Percentiles rank a stretch among this genome's conserved stretches.
Conservation (phyloP, 148 eudicot genomes). For the Cornus kousa region DNA sequence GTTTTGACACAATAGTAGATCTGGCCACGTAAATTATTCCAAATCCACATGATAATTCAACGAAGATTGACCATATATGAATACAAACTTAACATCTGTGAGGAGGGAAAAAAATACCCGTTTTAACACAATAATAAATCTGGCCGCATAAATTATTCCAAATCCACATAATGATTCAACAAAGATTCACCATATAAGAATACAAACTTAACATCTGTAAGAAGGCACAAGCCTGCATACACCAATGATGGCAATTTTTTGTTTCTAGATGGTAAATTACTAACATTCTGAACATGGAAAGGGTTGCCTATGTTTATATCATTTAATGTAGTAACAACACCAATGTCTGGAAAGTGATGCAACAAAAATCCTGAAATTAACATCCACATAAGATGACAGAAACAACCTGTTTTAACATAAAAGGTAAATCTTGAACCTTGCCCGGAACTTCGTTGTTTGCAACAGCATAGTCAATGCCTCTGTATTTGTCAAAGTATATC, state of each 20-base stretch:
- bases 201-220: not conserved
- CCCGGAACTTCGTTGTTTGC: constrained; percentile 38
- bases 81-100: not conserved
- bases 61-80: too few species aligned
- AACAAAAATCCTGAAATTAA: not conserved
- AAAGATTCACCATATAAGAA: too few species aligned
- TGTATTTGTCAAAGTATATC: constrained; percentile 12
- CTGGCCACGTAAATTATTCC: too few species aligned
- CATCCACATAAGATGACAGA: not conserved
- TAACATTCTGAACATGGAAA: not conserved
- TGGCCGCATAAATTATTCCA: too few species aligned
- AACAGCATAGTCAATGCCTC: constrained; percentile 42
- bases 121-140: too few species aligned
- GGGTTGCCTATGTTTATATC: not conserved
- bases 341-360: not conserved
- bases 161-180: too few species aligned
- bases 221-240: not conserved
- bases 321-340: not conserved
- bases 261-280: constrained; percentile 14
- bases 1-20: too few species aligned
- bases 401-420: constrained; percentile 31
- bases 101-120: not conserved
- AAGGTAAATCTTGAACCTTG: constrained; percentile 32
- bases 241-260: constrained; percentile 13
- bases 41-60: too few species aligned